Percentiles rank a stretch among this genome's conserved stretches.
phyloP scores from a whole-genome alignment of 2,329 filamentous ascomycete genomes.

The Tolypocladium inflatum region DNA sequence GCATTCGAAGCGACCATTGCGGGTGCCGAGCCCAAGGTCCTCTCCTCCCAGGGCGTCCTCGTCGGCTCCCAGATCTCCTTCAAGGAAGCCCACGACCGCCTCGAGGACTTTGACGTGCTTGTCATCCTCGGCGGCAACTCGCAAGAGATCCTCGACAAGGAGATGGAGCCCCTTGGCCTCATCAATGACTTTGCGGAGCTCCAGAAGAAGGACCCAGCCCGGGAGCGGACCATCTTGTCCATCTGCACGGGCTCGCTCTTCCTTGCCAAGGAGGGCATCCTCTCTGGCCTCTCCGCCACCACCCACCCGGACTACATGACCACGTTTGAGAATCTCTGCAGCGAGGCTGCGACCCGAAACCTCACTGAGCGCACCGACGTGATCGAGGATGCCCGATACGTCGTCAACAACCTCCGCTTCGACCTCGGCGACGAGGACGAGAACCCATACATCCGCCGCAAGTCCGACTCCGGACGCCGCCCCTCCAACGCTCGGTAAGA shows the following conservation, averaged over 20 bases:
- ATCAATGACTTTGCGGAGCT: constrained; percentile 71
- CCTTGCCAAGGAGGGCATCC: constrained; percentile 66
- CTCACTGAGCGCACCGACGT: constrained; percentile 72
- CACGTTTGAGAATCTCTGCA: constrained; percentile 73
- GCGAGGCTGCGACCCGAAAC: constrained; percentile 60
- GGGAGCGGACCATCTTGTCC: constrained; percentile 73
- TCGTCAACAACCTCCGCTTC: constrained; percentile 86
- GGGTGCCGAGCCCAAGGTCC: constrained; percentile 41
- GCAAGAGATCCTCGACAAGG: constrained; percentile 55
- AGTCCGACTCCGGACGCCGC: constrained; percentile 54
- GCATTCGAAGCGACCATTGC: constrained; percentile 51
- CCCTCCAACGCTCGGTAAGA: constrained; percentile 52
- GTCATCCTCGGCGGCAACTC: constrained; percentile 66
- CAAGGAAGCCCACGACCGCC: constrained; percentile 65
- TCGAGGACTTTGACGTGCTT: constrained; percentile 71
- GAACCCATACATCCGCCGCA: constrained; percentile 74
- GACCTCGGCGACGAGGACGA: constrained; percentile 74
- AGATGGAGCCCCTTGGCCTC: constrained; percentile 58
- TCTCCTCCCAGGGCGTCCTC: constrained; percentile 55
- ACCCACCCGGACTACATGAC: constrained; percentile 76
- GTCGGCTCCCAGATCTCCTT: constrained; percentile 67
- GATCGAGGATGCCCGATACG: constrained; percentile 70
- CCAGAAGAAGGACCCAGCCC: constrained; percentile 67
- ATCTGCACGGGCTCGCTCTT: constrained; percentile 73
- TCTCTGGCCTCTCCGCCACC: constrained; percentile 70